phyloP scores from a whole-genome alignment of 345 rosid genomes.

The Arabis hirsuta region DNA sequence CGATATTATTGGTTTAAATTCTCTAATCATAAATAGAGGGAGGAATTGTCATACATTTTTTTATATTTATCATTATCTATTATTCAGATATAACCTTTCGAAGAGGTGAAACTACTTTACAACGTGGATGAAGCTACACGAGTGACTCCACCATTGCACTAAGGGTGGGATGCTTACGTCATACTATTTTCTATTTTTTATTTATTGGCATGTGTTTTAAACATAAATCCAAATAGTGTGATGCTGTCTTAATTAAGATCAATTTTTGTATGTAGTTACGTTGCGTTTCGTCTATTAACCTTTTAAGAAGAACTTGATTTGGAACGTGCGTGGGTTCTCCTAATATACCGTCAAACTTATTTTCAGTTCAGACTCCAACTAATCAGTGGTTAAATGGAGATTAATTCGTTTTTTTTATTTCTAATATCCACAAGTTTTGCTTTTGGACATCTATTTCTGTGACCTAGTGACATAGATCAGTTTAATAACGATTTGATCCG shows the following conservation, averaged over 20 bases:
- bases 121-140: constrained; percentile 76
- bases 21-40: constrained; percentile 35
- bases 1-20: constrained; percentile 33
- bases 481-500: neutral
- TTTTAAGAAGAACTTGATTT: constrained; percentile 14
- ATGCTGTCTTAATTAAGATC: constrained; percentile 19
- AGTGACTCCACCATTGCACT: constrained; percentile 43
- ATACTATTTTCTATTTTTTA: neutral
- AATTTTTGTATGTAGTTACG: constrained; percentile 29
- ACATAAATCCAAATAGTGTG: constrained; percentile 36
- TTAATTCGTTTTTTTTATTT: neutral
- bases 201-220: constrained; percentile 16
- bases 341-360: neutral
- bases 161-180: constrained; percentile 48
- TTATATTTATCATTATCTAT: constrained; percentile 33
- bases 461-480: constrained; percentile 3
- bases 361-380: constrained; percentile 23
- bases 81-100: constrained; percentile 56
- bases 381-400: neutral
- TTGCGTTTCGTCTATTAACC: constrained; percentile 29
- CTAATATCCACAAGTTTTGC: neutral
- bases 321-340: constrained; percentile 37
- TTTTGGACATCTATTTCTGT: neutral
- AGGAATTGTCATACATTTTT: constrained; percentile 12
- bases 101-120: constrained; percentile 49